These are phyloP conservation scores for Fagus crenata DNA, from an alignment of 306 rosid genomes.

Conservation along the genomic window DNA sequence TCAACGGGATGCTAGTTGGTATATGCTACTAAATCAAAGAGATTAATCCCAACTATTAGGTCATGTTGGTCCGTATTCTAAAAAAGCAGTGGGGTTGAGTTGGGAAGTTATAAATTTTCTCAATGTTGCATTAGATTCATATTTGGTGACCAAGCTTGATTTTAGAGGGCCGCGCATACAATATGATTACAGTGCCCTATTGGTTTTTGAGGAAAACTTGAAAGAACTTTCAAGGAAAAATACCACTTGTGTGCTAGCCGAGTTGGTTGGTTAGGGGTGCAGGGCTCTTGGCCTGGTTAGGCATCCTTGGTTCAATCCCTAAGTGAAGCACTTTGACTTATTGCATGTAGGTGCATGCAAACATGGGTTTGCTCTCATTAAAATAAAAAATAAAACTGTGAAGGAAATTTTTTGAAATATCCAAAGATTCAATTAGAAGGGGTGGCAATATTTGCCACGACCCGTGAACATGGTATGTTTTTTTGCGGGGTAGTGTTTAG, in stretches of 20 bases:
- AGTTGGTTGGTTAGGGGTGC: no score
- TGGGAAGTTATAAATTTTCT: constrained; percentile 1
- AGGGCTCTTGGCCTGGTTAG: no score
- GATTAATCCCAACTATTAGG: constrained; percentile 1
- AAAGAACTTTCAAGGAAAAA: not conserved
- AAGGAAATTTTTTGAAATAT: not conserved
- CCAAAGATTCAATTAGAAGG: not conserved
- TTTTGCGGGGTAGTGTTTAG: no score
- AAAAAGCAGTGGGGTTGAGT: not conserved
- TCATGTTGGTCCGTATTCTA: not conserved
- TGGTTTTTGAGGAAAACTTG: not conserved
- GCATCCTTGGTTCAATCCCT: no score
- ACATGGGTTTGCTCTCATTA: no score
- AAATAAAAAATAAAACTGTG: no score
- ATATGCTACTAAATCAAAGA: not conserved
- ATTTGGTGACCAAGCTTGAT: not conserved
- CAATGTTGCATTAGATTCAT: not conserved
- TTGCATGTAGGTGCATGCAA: no score
- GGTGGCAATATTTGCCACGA: no score
- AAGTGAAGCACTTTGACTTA: no score
- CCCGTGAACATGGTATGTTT: no score
- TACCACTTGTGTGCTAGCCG: no score
- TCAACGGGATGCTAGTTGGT: not conserved
- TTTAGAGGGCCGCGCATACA: not conserved
- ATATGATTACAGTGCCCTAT: not conserved